These are phyloP conservation scores for Vigna trinervia DNA, from an alignment of 306 rosid species.

Conservation along the genomic window DNA sequence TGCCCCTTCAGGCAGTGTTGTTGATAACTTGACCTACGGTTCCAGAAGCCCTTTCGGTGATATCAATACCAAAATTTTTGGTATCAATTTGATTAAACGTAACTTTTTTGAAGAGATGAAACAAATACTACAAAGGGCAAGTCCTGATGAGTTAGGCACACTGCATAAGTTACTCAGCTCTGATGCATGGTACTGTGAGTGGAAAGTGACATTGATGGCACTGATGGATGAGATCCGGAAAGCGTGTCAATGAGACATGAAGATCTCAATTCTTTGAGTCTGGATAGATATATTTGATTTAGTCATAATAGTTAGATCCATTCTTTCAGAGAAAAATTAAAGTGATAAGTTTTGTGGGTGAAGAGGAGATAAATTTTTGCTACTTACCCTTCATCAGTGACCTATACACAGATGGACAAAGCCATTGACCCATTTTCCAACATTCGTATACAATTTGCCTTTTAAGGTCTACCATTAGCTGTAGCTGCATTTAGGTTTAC, in stretches of 20 bases:
- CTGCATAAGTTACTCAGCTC: slow-evolving; percentile 56
- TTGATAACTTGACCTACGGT: slow-evolving; percentile 38
- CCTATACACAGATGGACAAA: slow-evolving; percentile 42
- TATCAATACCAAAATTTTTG: slow-evolving; percentile 52
- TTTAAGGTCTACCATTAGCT: slow-evolving; percentile 37
- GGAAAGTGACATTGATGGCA: slow-evolving; percentile 53
- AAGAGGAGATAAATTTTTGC: slow-evolving; percentile 45
- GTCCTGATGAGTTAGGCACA: slow-evolving; percentile 62
- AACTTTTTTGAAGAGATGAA: slow-evolving; percentile 51
- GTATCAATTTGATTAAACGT: slow-evolving; percentile 52
- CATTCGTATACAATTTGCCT: slow-evolving; percentile 26
- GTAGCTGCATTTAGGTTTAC: slow-evolving; percentile 39
- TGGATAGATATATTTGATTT: slow-evolving; percentile 47
- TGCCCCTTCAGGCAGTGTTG: slow-evolving; percentile 31
- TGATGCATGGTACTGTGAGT: slow-evolving; percentile 48
- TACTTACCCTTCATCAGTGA: slow-evolving; percentile 47
- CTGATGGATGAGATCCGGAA: slow-evolving; percentile 64
- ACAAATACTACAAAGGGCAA: slow-evolving; percentile 55
- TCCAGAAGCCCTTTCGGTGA: slow-evolving; percentile 47
- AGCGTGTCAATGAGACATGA: slow-evolving; percentile 55
- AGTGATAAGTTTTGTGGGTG: slow-evolving; percentile 48
- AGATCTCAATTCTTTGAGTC: slow-evolving; percentile 58
- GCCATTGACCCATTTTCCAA: slow-evolving; percentile 48
- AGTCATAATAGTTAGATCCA: slow-evolving; percentile 55
- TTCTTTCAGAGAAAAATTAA: slow-evolving; percentile 56